These are phyloP conservation scores for Gracilaria domingensis DNA, from an alignment of 23 red algal genomes.

Conservation along the genomic window DNA sequence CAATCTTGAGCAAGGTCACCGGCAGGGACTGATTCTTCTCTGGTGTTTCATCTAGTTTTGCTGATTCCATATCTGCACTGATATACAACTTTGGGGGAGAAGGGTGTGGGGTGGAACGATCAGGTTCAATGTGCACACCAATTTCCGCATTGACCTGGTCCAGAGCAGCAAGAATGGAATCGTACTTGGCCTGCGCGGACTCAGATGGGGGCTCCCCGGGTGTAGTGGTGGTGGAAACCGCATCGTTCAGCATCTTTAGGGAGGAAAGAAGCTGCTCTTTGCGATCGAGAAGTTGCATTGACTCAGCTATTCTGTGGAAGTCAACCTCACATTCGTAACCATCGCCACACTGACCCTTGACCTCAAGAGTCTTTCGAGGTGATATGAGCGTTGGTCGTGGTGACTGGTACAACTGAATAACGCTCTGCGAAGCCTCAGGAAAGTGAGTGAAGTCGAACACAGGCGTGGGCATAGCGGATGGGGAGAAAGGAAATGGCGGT, in stretches of 20 bases:
- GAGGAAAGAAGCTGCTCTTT: conserved; percentile 49
- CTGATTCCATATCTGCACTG: conserved; percentile 26
- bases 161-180: conserved; percentile 30
- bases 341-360: neutral
- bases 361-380: conserved; percentile 17
- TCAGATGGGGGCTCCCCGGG: neutral
- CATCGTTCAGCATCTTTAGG: conserved; percentile 48
- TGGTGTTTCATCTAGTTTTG: conserved; percentile 25
- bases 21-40: neutral
- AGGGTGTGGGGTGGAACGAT: conserved; percentile 35
- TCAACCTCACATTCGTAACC: conserved; percentile 55
- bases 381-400: conserved; percentile 27
- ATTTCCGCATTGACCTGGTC: conserved; percentile 22
- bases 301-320: conserved; percentile 45
- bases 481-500: conserved; percentile 34
- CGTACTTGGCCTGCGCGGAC: conserved; percentile 13
- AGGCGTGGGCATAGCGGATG: conserved; percentile 17
- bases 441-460: conserved; percentile 26
- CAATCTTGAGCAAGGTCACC: neutral
- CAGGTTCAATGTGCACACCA: conserved; percentile 8
- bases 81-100: conserved; percentile 3
- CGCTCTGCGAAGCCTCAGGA: conserved; percentile 20
- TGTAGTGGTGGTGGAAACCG: neutral
- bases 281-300: conserved; percentile 55
- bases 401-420: conserved; percentile 22